Percentiles rank a stretch among this genome's conserved stretches.
phyloP scores from a whole-genome alignment of 2,329 filamentous ascomycete species.

The Stagonosporopsis chrysanthemi region DNA sequence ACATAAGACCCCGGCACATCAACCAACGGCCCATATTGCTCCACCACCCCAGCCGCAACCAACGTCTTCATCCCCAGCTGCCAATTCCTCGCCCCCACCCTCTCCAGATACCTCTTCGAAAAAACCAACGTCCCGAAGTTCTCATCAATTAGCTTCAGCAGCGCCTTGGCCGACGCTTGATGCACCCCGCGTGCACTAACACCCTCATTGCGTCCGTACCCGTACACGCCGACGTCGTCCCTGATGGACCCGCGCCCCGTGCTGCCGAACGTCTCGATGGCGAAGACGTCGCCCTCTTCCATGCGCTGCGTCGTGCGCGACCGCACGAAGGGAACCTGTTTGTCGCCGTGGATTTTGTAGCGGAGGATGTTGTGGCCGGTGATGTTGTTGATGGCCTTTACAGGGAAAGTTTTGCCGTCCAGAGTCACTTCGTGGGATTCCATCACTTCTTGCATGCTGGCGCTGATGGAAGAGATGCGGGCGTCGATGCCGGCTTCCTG shows the following conservation, averaged over 20 bases:
- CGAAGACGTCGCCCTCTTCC: constrained; percentile 95
- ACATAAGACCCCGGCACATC: constrained; percentile 94
- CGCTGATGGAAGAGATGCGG: constrained; percentile 83
- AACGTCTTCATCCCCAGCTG: constrained; percentile 87
- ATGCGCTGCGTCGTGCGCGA: constrained; percentile 86
- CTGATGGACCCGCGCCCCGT: constrained; percentile 85
- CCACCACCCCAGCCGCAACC: constrained; percentile 80
- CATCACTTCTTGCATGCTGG: constrained; percentile 88
- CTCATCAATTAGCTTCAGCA: constrained; percentile 89
- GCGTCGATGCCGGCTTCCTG: constrained; percentile 90
- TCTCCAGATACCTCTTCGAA: constrained; percentile 86
- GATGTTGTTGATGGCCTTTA: constrained; percentile 85
- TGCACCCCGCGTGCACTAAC: constrained; percentile 57
- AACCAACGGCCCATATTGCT: constrained; percentile 85
- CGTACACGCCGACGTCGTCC: constrained; percentile 70
- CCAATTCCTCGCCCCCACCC: constrained; percentile 89
- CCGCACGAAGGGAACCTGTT: constrained; percentile 93
- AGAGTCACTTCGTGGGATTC: constrained; percentile 89
- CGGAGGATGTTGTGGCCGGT: constrained; percentile 91
- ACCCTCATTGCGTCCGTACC: constrained; percentile 70
- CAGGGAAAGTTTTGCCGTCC: constrained; percentile 74
- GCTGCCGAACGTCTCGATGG: constrained; percentile 94
- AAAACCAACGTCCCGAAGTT: constrained; percentile 93
- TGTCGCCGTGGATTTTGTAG: constrained; percentile 89
- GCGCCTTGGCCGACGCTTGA: constrained; percentile 78